These are phyloP conservation scores for Citrus mangshanensis DNA, from an alignment of 345 rosid genomes.

Conservation along the genomic window DNA sequence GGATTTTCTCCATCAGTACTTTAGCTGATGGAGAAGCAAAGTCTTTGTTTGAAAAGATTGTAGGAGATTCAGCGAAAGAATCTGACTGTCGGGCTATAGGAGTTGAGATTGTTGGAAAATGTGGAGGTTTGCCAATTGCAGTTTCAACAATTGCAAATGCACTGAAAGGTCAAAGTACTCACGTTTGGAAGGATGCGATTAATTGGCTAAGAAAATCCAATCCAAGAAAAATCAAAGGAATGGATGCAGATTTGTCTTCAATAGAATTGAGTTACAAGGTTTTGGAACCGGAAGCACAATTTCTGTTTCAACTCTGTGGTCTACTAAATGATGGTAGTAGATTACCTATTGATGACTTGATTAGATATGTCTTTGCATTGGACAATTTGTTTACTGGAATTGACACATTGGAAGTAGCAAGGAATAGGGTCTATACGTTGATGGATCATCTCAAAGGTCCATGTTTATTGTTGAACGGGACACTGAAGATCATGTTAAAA, in stretches of 20 bases:
- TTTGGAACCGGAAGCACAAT: neutral
- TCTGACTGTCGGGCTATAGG: neutral
- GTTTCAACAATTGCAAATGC: slow-evolving; percentile 9
- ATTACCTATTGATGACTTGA: neutral
- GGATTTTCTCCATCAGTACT: neutral
- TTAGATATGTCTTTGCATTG: neutral
- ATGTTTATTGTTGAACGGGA: neutral
- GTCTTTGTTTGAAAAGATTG: slow-evolving; percentile 1
- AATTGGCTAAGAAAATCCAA: neutral
- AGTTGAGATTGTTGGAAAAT: neutral
- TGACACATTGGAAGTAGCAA: neutral
- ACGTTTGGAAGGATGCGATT: neutral
- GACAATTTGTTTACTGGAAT: neutral
- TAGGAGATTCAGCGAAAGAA: neutral
- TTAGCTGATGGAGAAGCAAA: slow-evolving; percentile 7
- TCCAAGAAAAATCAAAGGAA: neutral
- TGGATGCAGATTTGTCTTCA: neutral
- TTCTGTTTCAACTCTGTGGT: neutral
- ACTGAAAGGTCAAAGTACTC: neutral
- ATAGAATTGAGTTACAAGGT: neutral
- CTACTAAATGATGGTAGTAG: neutral
- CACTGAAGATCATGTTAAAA: slow-evolving; percentile 5
- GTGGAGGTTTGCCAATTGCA: slow-evolving; percentile 22
- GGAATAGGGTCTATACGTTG: neutral
- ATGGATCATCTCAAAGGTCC: slow-evolving; percentile 5